Evolutionary conservation across 2,329 filamentous ascomycete genomes (phyloP).

Genomic region (Diplocarpon mali): DNA sequence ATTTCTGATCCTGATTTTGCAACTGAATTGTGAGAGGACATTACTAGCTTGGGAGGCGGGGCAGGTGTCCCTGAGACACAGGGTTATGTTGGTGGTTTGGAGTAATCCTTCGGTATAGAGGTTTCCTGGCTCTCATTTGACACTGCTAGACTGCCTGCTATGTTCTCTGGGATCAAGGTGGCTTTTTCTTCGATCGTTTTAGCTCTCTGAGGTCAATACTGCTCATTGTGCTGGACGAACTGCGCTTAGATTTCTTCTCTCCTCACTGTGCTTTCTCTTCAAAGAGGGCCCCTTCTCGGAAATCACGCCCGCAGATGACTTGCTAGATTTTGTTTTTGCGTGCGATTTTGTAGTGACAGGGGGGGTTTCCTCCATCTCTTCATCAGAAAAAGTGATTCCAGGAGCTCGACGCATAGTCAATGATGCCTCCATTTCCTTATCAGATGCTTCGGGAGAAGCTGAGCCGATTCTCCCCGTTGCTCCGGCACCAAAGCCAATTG

Average conservation of each 20-base stretch:
- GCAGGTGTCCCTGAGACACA: constrained; percentile 2
- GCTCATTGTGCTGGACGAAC: constrained; percentile 19
- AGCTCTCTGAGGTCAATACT: constrained; percentile 13
- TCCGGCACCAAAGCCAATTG: constrained; percentile 45
- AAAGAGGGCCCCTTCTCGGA: constrained; percentile 6
- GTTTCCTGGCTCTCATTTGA: constrained; percentile 8
- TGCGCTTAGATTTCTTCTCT: constrained; percentile 18
- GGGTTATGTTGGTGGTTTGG: not conserved
- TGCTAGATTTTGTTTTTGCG: not conserved
- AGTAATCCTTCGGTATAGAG: not conserved
- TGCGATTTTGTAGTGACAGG: constrained; percentile 1
- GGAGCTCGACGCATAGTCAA: constrained; percentile 1
- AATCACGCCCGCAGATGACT: constrained; percentile 4
- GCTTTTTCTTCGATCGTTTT: constrained; percentile 21
- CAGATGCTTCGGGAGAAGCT: constrained; percentile 13
- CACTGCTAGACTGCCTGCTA: constrained; percentile 10
- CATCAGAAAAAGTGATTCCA: constrained; percentile 8
- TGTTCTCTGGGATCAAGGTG: constrained; percentile 14
- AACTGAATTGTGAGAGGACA: not conserved
- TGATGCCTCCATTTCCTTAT: constrained; percentile 11
- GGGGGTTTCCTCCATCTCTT: constrained; percentile 15
- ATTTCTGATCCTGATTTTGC: not conserved
- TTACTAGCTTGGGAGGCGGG: constrained; percentile 2
- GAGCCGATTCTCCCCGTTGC: constrained; percentile 31
- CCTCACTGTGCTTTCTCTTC: constrained; percentile 20